Evolutionary conservation across 2,329 filamentous ascomycete genomes (phyloP).

Genomic region (Colletotrichum tofieldiae): DNA sequence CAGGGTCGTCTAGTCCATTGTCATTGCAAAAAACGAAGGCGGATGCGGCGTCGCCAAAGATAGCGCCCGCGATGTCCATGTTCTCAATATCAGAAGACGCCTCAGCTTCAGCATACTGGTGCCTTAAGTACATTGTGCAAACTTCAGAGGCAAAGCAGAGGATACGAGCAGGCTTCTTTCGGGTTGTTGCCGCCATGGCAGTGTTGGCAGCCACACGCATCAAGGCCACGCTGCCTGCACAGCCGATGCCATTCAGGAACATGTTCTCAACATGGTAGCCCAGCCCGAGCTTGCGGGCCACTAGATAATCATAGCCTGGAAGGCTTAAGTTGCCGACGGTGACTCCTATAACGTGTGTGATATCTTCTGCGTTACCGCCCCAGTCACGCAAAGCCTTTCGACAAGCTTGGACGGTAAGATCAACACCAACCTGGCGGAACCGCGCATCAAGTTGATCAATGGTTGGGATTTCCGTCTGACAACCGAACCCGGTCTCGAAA

Average conservation of each 20-base stretch:
- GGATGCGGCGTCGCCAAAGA: conserved; percentile 47
- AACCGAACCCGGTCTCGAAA: conserved; percentile 24
- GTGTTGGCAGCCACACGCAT: conserved; percentile 46
- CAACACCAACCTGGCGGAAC: conserved; percentile 50
- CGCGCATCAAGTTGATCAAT: conserved; percentile 48
- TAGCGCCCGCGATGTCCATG: conserved; percentile 45
- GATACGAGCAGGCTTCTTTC: conserved; percentile 45
- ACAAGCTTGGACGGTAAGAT: conserved; percentile 51
- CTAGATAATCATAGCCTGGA: conserved; percentile 56
- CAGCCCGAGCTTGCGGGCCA: conserved; percentile 52
- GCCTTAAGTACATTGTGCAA: conserved; percentile 41
- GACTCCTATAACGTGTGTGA: conserved; percentile 57
- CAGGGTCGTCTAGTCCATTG: conserved; percentile 13
- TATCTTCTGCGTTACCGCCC: conserved; percentile 43
- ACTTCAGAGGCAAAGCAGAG: conserved; percentile 48
- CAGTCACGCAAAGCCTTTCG: conserved; percentile 52
- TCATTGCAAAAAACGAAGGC: conserved; percentile 48
- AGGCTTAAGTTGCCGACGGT: conserved; percentile 56
- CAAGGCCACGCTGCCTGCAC: conserved; percentile 55
- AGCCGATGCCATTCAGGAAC: conserved; percentile 56
- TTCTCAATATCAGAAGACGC: conserved; percentile 40
- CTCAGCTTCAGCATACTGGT: conserved; percentile 46
- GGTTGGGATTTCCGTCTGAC: conserved; percentile 34
- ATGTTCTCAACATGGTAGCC: conserved; percentile 50
- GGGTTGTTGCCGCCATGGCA: conserved; percentile 42